A percentile compares a stretch with the other conserved stretches of the same genome.
Conservation (phyloP, 495 filamentous ascomycete species). For the Glonium stellatum region DNA sequence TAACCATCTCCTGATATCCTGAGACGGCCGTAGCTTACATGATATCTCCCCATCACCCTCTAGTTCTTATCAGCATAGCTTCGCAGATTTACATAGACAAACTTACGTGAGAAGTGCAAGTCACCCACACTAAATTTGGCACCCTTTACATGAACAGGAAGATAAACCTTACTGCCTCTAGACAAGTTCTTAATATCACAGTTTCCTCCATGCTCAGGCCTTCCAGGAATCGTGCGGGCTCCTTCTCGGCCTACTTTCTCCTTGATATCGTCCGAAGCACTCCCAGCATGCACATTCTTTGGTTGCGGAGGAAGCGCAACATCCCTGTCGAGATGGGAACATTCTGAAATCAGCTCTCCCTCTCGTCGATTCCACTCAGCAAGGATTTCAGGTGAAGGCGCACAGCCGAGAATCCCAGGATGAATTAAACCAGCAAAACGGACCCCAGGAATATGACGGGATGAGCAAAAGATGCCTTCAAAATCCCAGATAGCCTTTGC, state of each 20-base stretch:
- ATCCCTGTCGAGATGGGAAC: conserved; percentile 56
- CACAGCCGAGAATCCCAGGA: conserved; percentile 88
- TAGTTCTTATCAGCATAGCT: conserved; percentile 8
- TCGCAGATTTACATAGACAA: neutral
- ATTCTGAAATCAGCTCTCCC: conserved; percentile 65
- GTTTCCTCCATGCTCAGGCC: conserved; percentile 57
- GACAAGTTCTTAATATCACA: conserved; percentile 85
- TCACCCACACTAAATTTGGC: conserved; percentile 93
- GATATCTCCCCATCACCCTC: conserved; percentile 91
- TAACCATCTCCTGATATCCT: neutral
- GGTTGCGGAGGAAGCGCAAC: conserved; percentile 77
- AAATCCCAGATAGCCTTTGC: conserved; percentile 98
- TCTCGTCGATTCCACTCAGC: conserved; percentile 77
- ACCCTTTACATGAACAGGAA: conserved; percentile 77
- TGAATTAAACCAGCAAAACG: conserved; percentile 61
- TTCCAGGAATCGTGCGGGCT: conserved; percentile 78
- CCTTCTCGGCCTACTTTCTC: conserved; percentile 79
- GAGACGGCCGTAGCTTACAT: conserved; percentile 32
- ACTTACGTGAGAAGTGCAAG: conserved; percentile 68
- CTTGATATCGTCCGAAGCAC: conserved; percentile 52
- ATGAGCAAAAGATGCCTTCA: conserved; percentile 88
- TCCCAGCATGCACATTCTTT: conserved; percentile 64
- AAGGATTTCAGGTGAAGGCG: conserved; percentile 63
- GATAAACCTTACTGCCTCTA: conserved; percentile 78
- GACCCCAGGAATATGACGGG: conserved; percentile 69